Percentiles rank a stretch among this genome's conserved stretches.
phyloP scores from a whole-genome alignment of 495 filamentous ascomycete species.

The Xylaria longipes region DNA sequence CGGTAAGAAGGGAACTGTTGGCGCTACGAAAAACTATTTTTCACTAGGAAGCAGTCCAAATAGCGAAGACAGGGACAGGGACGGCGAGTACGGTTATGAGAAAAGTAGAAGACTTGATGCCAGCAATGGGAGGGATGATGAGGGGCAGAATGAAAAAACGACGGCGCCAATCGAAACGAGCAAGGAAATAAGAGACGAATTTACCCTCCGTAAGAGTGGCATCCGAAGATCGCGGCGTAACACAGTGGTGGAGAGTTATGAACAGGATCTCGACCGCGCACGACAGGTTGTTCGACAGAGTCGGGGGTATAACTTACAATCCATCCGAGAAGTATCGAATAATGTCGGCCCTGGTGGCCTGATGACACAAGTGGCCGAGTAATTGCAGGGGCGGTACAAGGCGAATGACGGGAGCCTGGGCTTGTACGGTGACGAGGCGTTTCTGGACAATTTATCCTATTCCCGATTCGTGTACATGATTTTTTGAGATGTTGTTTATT shows the following conservation, averaged over 20 bases:
- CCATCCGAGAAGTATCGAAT: conserved; percentile 20
- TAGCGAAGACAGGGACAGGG: neutral
- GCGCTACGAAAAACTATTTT: conserved; percentile 40
- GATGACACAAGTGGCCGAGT: conserved; percentile 23
- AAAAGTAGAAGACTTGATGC: neutral
- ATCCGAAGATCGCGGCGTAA: conserved; percentile 21
- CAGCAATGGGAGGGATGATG: neutral
- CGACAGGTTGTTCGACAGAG: conserved; percentile 22
- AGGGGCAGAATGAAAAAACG: neutral
- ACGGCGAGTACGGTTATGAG: neutral
- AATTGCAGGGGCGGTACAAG: conserved; percentile 27
- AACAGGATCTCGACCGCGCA: conserved; percentile 23
- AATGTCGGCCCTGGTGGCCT: neutral
- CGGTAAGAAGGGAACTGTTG: conserved; percentile 26
- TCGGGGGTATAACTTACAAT: conserved; percentile 20
- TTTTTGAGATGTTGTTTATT: conserved; percentile 24
- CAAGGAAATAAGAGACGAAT: neutral
- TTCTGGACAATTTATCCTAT: conserved; percentile 4
- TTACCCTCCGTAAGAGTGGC: conserved; percentile 14
- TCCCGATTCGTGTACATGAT: conserved; percentile 22
- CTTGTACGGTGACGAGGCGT: conserved; percentile 27
- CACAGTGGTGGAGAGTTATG: conserved; percentile 30
- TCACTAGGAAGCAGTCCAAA: conserved; percentile 29
- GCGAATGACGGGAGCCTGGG: conserved; percentile 38
- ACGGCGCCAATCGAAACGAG: neutral